Evolutionary conservation across 176 grass and related monocot species (phyloP).

Genomic region (Raddia guianensis): DNA sequence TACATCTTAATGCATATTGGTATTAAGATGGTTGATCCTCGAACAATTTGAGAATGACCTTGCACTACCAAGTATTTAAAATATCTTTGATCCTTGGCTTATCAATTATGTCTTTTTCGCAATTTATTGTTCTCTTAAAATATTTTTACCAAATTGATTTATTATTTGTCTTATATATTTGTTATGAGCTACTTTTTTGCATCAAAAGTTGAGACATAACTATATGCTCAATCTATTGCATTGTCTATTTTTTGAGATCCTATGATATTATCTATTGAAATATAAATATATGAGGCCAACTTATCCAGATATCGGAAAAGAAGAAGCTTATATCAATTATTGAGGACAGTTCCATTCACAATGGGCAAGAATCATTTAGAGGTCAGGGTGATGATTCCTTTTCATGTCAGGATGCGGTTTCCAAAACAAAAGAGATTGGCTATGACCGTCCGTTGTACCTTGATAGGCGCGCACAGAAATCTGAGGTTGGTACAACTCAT

Average conservation of each 20-base stretch:
- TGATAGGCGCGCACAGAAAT: constrained; percentile 39
- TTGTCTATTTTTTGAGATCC: background rate
- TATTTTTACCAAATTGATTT: constrained; percentile 14
- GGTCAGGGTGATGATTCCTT: constrained; percentile 50
- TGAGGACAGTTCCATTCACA: constrained; percentile 57
- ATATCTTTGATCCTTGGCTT: background rate
- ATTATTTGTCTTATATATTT: background rate
- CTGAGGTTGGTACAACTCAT: constrained; percentile 43
- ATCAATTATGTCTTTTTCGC: background rate
- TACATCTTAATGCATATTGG: background rate
- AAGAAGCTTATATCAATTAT: constrained; percentile 68
- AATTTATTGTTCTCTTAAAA: constrained; percentile 13
- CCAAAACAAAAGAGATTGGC: constrained; percentile 32
- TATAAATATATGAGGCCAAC: constrained; percentile 42
- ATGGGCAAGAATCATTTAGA: constrained; percentile 45
- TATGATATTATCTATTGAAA: constrained; percentile 34
- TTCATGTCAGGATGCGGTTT: constrained; percentile 39
- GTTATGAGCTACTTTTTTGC: constrained; percentile 15
- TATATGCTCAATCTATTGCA: background rate
- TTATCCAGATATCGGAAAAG: constrained; percentile 82
- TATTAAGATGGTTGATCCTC: background rate
- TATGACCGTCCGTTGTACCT: constrained; percentile 33
- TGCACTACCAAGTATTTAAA: background rate
- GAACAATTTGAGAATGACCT: background rate
- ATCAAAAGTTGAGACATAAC: constrained; percentile 28